Conservation (phyloP, 2,329 filamentous ascomycete genomes). For the Pyrenophora seminiperda region DNA sequence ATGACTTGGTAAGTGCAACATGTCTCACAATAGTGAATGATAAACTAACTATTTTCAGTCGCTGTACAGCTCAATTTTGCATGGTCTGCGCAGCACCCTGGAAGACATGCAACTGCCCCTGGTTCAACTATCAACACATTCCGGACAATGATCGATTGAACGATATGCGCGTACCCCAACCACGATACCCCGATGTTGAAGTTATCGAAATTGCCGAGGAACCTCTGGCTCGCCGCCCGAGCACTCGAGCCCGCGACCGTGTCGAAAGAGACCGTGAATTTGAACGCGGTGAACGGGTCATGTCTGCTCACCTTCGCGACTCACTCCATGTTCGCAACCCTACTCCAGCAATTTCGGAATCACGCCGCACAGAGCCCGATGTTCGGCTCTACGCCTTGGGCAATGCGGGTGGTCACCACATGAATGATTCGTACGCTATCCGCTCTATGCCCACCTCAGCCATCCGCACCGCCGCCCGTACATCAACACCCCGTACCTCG, state of each 20-base stretch:
- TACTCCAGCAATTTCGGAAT: conserved; percentile 28
- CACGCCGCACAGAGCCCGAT: conserved; percentile 48
- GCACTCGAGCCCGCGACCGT: conserved; percentile 34
- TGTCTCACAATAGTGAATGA: conserved; percentile 8
- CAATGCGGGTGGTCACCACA: conserved; percentile 62
- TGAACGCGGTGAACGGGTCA: conserved; percentile 54
- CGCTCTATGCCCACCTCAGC: conserved; percentile 38
- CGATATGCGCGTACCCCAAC: conserved; percentile 41
- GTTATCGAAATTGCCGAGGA: conserved; percentile 38
- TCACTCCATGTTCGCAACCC: conserved; percentile 43
- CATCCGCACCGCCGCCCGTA: conserved; percentile 34
- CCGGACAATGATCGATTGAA: conserved; percentile 59
- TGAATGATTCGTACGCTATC: conserved; percentile 59
- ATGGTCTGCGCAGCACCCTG: conserved; percentile 82
- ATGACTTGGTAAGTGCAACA: conserved; percentile 73
- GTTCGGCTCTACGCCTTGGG: conserved; percentile 57
- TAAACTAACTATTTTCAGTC: conserved; percentile 53
- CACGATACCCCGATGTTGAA: conserved; percentile 33
- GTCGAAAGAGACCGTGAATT: conserved; percentile 47
- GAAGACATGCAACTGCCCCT: conserved; percentile 82
- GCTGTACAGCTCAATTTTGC: conserved; percentile 83
- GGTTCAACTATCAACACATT: conserved; percentile 68
- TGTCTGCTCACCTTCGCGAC: conserved; percentile 59
- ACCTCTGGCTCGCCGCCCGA: conserved; percentile 32
- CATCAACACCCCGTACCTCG: conserved; percentile 26